These are phyloP conservation scores for Entoloma clypeatum DNA, from an alignment of 1,284 basidiomycete genomes.

Conservation along the genomic window DNA sequence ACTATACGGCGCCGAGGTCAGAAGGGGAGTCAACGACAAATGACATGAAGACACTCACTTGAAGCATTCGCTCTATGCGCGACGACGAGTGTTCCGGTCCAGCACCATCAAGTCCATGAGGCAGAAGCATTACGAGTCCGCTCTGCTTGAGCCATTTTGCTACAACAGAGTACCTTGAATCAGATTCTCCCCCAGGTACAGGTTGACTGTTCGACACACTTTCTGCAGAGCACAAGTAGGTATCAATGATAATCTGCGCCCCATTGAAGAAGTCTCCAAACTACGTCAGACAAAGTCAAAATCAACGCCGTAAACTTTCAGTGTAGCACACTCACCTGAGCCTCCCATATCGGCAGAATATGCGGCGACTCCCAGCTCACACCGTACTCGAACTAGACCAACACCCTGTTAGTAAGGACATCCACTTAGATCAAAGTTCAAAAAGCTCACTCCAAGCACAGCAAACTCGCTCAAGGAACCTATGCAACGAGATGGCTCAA, in stretches of 20 bases:
- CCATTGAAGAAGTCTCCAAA: constrained; percentile 94
- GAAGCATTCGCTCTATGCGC: constrained; percentile 82
- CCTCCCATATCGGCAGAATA: constrained; percentile 86
- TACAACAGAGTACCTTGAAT: constrained; percentile 27
- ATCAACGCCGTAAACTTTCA: constrained; percentile 3
- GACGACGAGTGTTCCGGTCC: constrained; percentile 90
- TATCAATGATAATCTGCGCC: constrained; percentile 85
- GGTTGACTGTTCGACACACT: constrained; percentile 44
- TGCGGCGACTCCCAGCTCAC: constrained; percentile 82
- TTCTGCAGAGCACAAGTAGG: constrained; percentile 79
- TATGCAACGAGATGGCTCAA: constrained; percentile 26
- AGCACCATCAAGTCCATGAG: constrained; percentile 85
- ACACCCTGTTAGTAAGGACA: background rate
- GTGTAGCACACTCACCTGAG: constrained; percentile 50
- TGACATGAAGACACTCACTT: constrained; percentile 41
- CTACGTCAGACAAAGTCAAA: constrained; percentile 31
- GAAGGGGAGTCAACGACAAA: background rate
- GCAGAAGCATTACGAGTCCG: constrained; percentile 81
- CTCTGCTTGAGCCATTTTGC: constrained; percentile 95
- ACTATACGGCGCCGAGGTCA: no score
- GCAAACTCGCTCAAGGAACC: constrained; percentile 85
- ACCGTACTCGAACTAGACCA: constrained; percentile 76
- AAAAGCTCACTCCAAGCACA: constrained; percentile 67
- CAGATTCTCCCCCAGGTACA: background rate
- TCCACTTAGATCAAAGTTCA: background rate